Percentiles rank a stretch among this genome's conserved stretches.
Conservation (phyloP, 2,329 filamentous ascomycete species). For the Pyrenophora seminiperda region DNA sequence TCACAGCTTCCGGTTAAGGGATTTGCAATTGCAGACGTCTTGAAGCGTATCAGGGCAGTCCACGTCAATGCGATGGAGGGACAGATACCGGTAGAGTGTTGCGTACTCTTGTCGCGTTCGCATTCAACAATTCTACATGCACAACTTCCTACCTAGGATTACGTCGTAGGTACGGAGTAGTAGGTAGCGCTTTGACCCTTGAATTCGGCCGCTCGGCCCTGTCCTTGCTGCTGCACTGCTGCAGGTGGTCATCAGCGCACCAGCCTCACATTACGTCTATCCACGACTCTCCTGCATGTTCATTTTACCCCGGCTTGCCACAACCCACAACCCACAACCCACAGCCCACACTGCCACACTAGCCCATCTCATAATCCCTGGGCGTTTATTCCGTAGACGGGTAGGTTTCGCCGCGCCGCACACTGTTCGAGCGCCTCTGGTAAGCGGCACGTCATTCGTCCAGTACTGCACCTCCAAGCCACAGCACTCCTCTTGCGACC, state of each 20-base stretch:
- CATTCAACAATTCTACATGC: neutral
- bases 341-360: slow-evolving; percentile 9
- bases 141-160: slow-evolving; percentile 3
- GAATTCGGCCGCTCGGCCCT: slow-evolving; percentile 15
- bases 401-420: slow-evolving; percentile 1
- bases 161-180: too few species aligned
- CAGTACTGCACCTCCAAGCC: slow-evolving; percentile 13
- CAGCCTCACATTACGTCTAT: slow-evolving; percentile 19
- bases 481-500: slow-evolving; percentile 14
- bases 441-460: slow-evolving; percentile 17
- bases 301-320: slow-evolving; percentile 16
- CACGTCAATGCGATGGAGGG: too few species aligned
- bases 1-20: neutral
- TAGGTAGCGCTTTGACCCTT: slow-evolving; percentile 17
- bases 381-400: neutral
- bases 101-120: too few species aligned
- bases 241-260: slow-evolving; percentile 16
- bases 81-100: too few species aligned
- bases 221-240: neutral
- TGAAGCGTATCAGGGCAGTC: too few species aligned
- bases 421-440: slow-evolving; percentile 12
- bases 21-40: neutral
- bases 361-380: slow-evolving; percentile 3
- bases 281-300: slow-evolving; percentile 13
- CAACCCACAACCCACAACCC: too few species aligned